Base-by-base conservation (phyloP, 441 rosid species). In the Aleurites moluccanus region DNA sequence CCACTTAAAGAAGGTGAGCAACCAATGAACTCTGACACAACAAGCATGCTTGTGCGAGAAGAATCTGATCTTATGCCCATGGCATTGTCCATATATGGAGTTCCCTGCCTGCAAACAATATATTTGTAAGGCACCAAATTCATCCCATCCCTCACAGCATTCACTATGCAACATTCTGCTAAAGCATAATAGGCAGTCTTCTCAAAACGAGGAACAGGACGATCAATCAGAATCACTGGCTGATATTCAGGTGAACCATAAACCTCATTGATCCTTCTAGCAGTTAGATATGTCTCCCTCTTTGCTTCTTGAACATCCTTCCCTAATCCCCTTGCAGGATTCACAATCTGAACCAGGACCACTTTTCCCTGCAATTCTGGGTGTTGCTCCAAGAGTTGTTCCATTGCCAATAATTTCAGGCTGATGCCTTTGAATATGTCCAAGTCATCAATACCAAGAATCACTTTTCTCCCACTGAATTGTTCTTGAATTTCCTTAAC, bases 1-100 rank as follows among this genome's bases (percentile, higher is more conserved):
- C 97, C 98, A 77, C 95, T 94, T 69, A 94, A 76, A 70, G 97
- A 94, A 62, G 98, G 98, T 64, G 98, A 94, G 88, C 97, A 94
- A 64, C 98, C 98, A 74, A 91, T 81, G 70, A 94, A 94, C 86
- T 94, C 98, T 2, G 98, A 94, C 75, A 94, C 90, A 64, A 94
- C 95, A 79, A 94, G 91, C 86, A 88, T 89, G 88, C 98, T 94
- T 57, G 91, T 88, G 27, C 92, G 88, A 77, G 89, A 86, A 82
- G 88, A 73, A 79, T 85, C 87, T 44, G 70, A 69, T 61, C 73
- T 70, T 72, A 79, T 14, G 77, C 87, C 92, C 72, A 89, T 2
- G 64, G 85, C 86, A 74, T 86, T 75, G 57, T 90, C 84, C 94
- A 91, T 82, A 45, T 21, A 61, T 25, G 88, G 84, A 60, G 91